Percentiles rank a stretch among this genome's conserved stretches.
Conservation (phyloP, 192 early-diverging fungal species). For the Coemansia sp. region DNA sequence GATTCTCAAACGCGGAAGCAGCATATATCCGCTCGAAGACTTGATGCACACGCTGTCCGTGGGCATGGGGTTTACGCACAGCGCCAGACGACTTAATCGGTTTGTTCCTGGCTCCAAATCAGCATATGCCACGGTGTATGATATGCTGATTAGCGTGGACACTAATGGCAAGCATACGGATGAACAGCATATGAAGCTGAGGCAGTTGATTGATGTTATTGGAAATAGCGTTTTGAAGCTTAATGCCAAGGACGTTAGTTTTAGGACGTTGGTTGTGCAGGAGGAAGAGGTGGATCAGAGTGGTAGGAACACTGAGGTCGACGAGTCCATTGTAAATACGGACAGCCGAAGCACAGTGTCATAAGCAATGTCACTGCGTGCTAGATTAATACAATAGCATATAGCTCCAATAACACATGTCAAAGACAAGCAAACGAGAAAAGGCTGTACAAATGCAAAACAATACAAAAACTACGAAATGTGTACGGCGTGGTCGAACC, state of each 20-base stretch:
- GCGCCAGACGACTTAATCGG: conserved; percentile 28
- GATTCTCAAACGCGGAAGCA: conserved; percentile 34
- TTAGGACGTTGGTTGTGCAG: conserved; percentile 30
- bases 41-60: conserved; percentile 31
- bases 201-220: conserved; percentile 31
- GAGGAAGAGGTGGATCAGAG: conserved; percentile 27
- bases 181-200: conserved; percentile 34
- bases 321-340: neutral
- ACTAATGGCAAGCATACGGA: conserved; percentile 37
- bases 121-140: conserved; percentile 33
- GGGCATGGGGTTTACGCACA: conserved; percentile 26
- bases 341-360: neutral
- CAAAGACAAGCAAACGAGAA: neutral
- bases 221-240: conserved; percentile 31
- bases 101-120: conserved; percentile 19
- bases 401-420: too few relatives aligned
- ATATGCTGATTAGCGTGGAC: conserved; percentile 42
- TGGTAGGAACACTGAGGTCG: neutral
- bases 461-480: conserved; percentile 8
- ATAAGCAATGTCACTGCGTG: neutral
- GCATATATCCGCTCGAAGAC: conserved; percentile 43
- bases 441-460: neutral
- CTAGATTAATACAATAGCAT: too few relatives aligned
- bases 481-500: conserved; percentile 14
- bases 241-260: conserved; percentile 23